A percentile compares a stretch with the other conserved stretches of the same genome.
Conservation (phyloP, 345 rosid genomes). For the Aegle marmelos region DNA sequence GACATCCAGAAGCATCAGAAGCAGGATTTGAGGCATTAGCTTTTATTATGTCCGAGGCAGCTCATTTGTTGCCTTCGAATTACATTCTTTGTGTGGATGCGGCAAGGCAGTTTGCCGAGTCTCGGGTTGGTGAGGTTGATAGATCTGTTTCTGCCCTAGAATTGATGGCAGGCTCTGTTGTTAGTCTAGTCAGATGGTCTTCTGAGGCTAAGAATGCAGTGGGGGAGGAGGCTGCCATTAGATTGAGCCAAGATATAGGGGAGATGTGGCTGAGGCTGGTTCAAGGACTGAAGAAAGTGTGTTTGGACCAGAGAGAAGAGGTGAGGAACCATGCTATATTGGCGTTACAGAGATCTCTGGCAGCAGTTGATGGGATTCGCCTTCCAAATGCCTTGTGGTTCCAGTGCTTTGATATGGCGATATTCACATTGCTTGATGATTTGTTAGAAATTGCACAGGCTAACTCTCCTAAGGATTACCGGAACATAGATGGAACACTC, state of each 20-base stretch:
- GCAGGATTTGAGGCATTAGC: slow-evolving; percentile 58
- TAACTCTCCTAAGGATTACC: slow-evolving; percentile 42
- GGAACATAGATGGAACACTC: slow-evolving; percentile 62
- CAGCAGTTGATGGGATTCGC: slow-evolving; percentile 47
- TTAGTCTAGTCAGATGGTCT: slow-evolving; percentile 68
- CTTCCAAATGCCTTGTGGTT: slow-evolving; percentile 56
- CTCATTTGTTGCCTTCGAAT: slow-evolving; percentile 59
- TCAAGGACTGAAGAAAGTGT: slow-evolving; percentile 50
- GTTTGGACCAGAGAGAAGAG: slow-evolving; percentile 65
- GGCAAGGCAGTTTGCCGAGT: slow-evolving; percentile 79
- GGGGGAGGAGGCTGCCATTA: slow-evolving; percentile 46
- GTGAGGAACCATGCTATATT: slow-evolving; percentile 67
- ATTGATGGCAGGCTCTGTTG: slow-evolving; percentile 64
- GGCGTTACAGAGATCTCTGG: slow-evolving; percentile 46
- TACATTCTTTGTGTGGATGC: slow-evolving; percentile 65
- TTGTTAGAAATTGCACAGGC: slow-evolving; percentile 35
- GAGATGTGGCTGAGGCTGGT: slow-evolving; percentile 79
- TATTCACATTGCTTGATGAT: slow-evolving; percentile 62
- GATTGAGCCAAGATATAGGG: slow-evolving; percentile 55
- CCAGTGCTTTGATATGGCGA: slow-evolving; percentile 57
- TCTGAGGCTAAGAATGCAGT: slow-evolving; percentile 42
- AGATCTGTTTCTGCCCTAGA: slow-evolving; percentile 61
- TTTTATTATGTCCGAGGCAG: slow-evolving; percentile 68
- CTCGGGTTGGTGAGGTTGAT: slow-evolving; percentile 53
- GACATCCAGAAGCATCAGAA: slow-evolving; percentile 79